phyloP scores from a whole-genome alignment of 2,329 filamentous ascomycete species.

The Curvularia sp. region DNA sequence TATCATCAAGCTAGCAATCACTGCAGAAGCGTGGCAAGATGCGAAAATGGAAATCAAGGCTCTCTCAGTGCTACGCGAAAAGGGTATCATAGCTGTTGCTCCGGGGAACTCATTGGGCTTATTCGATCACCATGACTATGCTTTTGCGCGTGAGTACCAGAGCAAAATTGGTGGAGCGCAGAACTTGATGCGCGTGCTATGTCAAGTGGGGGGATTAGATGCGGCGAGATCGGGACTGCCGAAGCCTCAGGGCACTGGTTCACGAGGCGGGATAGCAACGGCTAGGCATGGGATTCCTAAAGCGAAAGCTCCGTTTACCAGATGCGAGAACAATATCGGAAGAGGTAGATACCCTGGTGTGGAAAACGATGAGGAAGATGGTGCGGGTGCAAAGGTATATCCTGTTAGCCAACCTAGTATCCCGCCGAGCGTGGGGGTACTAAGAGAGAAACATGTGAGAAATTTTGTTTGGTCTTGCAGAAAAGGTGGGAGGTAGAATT shows the following conservation, averaged over 20 bases:
- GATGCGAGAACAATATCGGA: not conserved
- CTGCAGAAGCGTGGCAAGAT: constrained; percentile 9
- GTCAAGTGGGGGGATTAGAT: not conserved
- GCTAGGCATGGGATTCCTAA: not conserved
- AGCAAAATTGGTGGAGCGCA: not conserved
- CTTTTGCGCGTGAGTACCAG: not conserved
- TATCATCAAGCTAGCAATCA: constrained; percentile 10
- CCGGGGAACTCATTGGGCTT: not conserved
- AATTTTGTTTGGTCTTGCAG: constrained; percentile 5
- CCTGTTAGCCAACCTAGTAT: constrained; percentile 11
- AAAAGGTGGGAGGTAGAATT: not conserved
- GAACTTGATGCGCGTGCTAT: constrained; percentile 2
- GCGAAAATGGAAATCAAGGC: not conserved
- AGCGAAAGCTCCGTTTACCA: not conserved
- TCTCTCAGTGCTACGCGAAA: constrained; percentile 1
- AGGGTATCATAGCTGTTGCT: not conserved
- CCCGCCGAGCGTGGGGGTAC: constrained; percentile 4
- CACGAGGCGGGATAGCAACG: not conserved
- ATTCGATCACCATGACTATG: not conserved
- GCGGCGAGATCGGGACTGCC: not conserved
- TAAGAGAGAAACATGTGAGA: not conserved
- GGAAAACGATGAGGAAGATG: not conserved
- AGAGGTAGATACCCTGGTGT: not conserved
- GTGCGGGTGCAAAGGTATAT: not conserved
- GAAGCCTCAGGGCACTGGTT: not conserved